Conservation (phyloP, 2,329 filamentous ascomycete genomes). For the Davidsoniella neocaledoniae region DNA sequence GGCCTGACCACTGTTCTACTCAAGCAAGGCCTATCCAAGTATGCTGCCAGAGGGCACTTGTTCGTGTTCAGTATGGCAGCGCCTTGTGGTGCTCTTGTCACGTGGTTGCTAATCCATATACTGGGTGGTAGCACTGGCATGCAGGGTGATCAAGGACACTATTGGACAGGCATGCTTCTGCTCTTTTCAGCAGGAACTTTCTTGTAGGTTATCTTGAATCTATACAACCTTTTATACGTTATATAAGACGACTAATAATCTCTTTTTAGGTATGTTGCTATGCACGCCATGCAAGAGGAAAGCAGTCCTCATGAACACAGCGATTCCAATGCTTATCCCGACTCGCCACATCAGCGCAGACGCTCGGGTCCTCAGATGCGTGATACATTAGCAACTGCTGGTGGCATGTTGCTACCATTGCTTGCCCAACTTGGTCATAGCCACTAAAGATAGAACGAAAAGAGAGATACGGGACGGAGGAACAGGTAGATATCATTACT, state of each 20-base stretch:
- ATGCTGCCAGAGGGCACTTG: constrained; percentile 67
- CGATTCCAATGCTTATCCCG: constrained; percentile 37
- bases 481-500: too few species aligned
- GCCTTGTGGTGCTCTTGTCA: constrained; percentile 67
- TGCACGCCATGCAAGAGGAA: constrained; percentile 93
- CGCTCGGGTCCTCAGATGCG: constrained; percentile 42
- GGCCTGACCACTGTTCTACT: constrained; percentile 79
- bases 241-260: not conserved
- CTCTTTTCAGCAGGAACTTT: constrained; percentile 96
- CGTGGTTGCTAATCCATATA: constrained; percentile 64
- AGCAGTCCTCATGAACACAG: constrained; percentile 35
- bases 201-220: constrained; percentile 41
- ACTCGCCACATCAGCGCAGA: constrained; percentile 32
- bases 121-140: constrained; percentile 47
- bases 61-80: constrained; percentile 85
- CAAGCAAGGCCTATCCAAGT: constrained; percentile 79
- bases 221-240: not conserved
- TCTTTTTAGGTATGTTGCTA: constrained; percentile 65
- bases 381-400: constrained; percentile 53
- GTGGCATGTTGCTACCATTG: constrained; percentile 63
- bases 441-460: constrained; percentile 25
- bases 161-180: constrained; percentile 83
- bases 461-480: too few species aligned
- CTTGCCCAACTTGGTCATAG: constrained; percentile 65
- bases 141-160: constrained; percentile 48